A percentile compares a stretch with the other conserved stretches of the same genome.
These are phyloP conservation scores for Pestalotiopsis sp. DNA, from an alignment of 2,329 filamentous ascomycete genomes.

Conservation along the genomic window DNA sequence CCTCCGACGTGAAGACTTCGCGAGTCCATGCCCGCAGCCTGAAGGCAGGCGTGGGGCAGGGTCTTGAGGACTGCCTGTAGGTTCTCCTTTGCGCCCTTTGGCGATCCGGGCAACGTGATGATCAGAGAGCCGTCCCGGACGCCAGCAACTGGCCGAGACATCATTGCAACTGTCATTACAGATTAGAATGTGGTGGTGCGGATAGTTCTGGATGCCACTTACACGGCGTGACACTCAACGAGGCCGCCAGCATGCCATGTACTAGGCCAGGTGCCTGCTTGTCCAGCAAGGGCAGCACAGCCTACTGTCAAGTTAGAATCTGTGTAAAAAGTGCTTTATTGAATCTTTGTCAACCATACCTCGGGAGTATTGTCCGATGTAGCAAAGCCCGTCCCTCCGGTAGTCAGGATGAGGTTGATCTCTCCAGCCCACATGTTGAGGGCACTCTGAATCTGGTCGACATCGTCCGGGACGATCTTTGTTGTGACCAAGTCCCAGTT, in stretches of 20 bases:
- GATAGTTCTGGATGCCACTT: slow-evolving; percentile 37
- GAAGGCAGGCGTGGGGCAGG: slow-evolving; percentile 92
- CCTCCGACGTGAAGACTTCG: slow-evolving; percentile 79
- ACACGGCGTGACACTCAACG: slow-evolving; percentile 88
- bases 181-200: slow-evolving; percentile 13
- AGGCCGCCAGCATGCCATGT: slow-evolving; percentile 91
- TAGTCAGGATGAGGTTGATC: slow-evolving; percentile 81
- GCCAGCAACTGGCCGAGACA: slow-evolving; percentile 92
- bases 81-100: slow-evolving; percentile 94
- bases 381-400: slow-evolving; percentile 92
- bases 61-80: slow-evolving; percentile 85
- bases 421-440: slow-evolving; percentile 75
- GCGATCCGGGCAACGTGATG: slow-evolving; percentile 88
- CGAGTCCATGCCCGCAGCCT: slow-evolving; percentile 83
- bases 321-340: neutral
- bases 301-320: slow-evolving; percentile 49
- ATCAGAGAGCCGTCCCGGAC: slow-evolving; percentile 81
- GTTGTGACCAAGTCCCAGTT: slow-evolving; percentile 73
- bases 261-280: slow-evolving; percentile 87
- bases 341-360: slow-evolving; percentile 45
- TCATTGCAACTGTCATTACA: slow-evolving; percentile 77
- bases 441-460: slow-evolving; percentile 72
- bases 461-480: slow-evolving; percentile 79
- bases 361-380: slow-evolving; percentile 85
- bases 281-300: slow-evolving; percentile 77